These are phyloP conservation scores for Lactarius quietus DNA, from an alignment of 768 basidiomycete species.

Conservation along the genomic window DNA sequence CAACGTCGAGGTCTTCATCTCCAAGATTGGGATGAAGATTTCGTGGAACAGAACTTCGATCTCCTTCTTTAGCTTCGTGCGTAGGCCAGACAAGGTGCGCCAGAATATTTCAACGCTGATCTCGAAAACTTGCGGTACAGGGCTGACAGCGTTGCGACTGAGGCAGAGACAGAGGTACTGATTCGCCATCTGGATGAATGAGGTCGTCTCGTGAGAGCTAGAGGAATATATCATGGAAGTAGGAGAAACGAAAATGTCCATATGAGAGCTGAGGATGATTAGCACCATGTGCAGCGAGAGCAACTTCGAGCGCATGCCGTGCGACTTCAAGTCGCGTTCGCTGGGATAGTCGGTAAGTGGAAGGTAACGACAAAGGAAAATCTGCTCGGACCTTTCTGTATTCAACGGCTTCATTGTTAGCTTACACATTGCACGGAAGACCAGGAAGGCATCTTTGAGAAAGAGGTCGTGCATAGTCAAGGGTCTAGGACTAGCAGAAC, in stretches of 20 bases:
- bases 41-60: constrained; percentile 98
- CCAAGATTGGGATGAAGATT: constrained; percentile 96
- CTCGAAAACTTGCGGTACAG: constrained; percentile 96
- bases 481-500: constrained; percentile 35
- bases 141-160: constrained; percentile 92
- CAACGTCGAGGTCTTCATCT: constrained; percentile 94
- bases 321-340: constrained; percentile 93
- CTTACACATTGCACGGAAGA: constrained; percentile 95
- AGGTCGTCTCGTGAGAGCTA: constrained; percentile 81
- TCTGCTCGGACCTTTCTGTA: constrained; percentile 70
- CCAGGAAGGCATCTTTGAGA: constrained; percentile 96
- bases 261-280: constrained; percentile 87
- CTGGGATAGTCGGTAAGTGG: constrained; percentile 40
- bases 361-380: background rate
- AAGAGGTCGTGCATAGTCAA: constrained; percentile 84
- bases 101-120: constrained; percentile 98
- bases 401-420: constrained; percentile 97
- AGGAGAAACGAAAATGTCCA: constrained; percentile 85
- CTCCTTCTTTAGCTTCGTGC: constrained; percentile 99
- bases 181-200: constrained; percentile 90
- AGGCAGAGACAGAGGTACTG: constrained; percentile 93
- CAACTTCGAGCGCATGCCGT: constrained; percentile 95
- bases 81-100: constrained; percentile 90
- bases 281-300: constrained; percentile 92
- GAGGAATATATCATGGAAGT: constrained; percentile 88